A percentile compares a stretch with the other conserved stretches of the same genome.
Evolutionary conservation across 1,139 yeast genomes (phyloP).

Genomic region (Meyerozyma elateridarum): DNA sequence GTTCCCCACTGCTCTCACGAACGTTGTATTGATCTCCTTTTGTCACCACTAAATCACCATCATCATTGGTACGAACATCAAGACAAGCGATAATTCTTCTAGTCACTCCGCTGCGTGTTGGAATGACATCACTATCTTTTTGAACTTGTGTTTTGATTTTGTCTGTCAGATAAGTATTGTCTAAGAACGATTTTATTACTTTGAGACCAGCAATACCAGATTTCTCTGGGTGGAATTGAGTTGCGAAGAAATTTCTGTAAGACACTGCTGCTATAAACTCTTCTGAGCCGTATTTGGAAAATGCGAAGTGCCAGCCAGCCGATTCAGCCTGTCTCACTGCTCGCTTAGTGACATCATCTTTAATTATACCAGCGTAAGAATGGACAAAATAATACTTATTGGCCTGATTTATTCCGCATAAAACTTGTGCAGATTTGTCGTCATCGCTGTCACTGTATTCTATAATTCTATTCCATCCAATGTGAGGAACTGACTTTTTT

Average conservation of each 20-base stretch:
- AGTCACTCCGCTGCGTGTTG: conserved; percentile 66
- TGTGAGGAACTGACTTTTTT: conserved; percentile 83
- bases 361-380: conserved; percentile 74
- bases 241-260: conserved; percentile 78
- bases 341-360: conserved; percentile 22
- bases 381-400: conserved; percentile 91
- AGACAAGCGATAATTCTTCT: conserved; percentile 91
- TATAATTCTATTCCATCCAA: conserved; percentile 89
- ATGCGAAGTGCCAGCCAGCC: conserved; percentile 76
- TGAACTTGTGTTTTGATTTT: conserved; percentile 18
- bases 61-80: conserved; percentile 92
- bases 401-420: conserved; percentile 60
- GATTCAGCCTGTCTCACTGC: conserved; percentile 25
- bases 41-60: conserved; percentile 92
- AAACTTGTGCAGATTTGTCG: too few species aligned
- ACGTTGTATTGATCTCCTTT: conserved; percentile 98
- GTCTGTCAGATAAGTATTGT: conserved; percentile 36
- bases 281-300: conserved; percentile 73
- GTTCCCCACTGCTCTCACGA: conserved; percentile 50
- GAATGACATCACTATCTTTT: conserved; percentile 17
- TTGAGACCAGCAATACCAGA: conserved; percentile 86
- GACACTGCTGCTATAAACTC: conserved; percentile 79
- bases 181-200: conserved; percentile 67
- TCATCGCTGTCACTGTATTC: too few species aligned
- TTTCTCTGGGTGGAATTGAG: conserved; percentile 97